phyloP scores from a whole-genome alignment of 345 rosid genomes.

The Cardamine chenopodiifolia region DNA sequence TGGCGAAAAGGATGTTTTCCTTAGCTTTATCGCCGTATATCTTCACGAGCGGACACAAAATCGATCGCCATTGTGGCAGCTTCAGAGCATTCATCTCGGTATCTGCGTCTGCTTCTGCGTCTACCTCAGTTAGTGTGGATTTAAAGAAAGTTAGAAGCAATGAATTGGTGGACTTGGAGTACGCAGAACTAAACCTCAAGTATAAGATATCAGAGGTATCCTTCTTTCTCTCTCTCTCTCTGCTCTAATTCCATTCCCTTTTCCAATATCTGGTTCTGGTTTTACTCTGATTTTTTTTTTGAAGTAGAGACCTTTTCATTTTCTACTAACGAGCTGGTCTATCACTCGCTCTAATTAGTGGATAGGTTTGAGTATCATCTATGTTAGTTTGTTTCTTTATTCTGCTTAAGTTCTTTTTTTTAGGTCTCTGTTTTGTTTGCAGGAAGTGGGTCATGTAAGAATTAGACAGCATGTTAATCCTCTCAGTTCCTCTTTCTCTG shows the following conservation, averaged over 20 bases:
- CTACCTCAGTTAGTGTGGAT: slow-evolving; percentile 30
- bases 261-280: background rate
- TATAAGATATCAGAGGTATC: slow-evolving; percentile 59
- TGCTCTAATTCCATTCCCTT: background rate
- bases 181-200: slow-evolving; percentile 74
- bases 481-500: slow-evolving; percentile 77
- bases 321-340: background rate
- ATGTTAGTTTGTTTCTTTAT: background rate
- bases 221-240: background rate
- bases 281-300: background rate
- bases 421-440: slow-evolving; percentile 22
- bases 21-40: slow-evolving; percentile 31
- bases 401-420: background rate
- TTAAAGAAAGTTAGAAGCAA: slow-evolving; percentile 53
- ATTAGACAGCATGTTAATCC: slow-evolving; percentile 97
- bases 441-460: slow-evolving; percentile 82
- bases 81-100: slow-evolving; percentile 21
- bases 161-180: slow-evolving; percentile 74
- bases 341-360: background rate
- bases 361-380: slow-evolving; percentile 3
- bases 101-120: slow-evolving; percentile 33
- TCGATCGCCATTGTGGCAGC: slow-evolving; percentile 26
- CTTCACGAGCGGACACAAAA: slow-evolving; percentile 21
- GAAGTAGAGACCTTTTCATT: background rate
- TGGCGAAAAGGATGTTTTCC: slow-evolving; percentile 43